These are phyloP conservation scores for Sclerotinia nivalis DNA, from an alignment of 2,329 filamentous ascomycete genomes.

Conservation along the genomic window DNA sequence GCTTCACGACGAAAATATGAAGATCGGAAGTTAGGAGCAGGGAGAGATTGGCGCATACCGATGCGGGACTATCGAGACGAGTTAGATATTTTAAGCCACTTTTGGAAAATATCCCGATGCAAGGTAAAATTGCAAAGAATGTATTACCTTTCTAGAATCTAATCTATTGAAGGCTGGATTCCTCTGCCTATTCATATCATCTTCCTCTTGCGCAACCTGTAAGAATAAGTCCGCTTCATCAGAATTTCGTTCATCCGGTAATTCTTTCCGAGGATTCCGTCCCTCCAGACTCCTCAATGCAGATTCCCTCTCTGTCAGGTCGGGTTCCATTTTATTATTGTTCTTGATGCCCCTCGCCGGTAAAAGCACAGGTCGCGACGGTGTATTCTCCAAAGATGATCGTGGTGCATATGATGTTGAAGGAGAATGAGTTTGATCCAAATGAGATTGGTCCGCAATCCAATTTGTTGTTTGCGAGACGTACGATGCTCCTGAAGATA, in stretches of 20 bases:
- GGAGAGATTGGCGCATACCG: constrained; percentile 36
- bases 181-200: constrained; percentile 29
- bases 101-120: background rate
- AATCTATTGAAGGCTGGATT: constrained; percentile 28
- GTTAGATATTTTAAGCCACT: constrained; percentile 23
- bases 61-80: constrained; percentile 34
- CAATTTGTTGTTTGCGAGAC: constrained; percentile 35
- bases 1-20: constrained; percentile 37
- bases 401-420: constrained; percentile 18
- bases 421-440: constrained; percentile 14
- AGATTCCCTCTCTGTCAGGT: constrained; percentile 24
- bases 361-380: constrained; percentile 33
- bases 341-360: constrained; percentile 39
- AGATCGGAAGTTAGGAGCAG: constrained; percentile 28
- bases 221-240: constrained; percentile 42
- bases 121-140: background rate
- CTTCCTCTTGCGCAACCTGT: constrained; percentile 39
- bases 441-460: constrained; percentile 36
- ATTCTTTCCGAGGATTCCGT: constrained; percentile 26
- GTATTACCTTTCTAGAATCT: constrained; percentile 36
- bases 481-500: constrained; percentile 32
- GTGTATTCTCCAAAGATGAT: constrained; percentile 24
- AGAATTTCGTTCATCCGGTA: constrained; percentile 37
- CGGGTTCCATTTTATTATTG: constrained; percentile 33
- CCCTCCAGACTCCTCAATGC: constrained; percentile 37